These are phyloP conservation scores for Hypsizygus marmoreus DNA, from an alignment of 768 basidiomycete genomes.

Conservation along the genomic window DNA sequence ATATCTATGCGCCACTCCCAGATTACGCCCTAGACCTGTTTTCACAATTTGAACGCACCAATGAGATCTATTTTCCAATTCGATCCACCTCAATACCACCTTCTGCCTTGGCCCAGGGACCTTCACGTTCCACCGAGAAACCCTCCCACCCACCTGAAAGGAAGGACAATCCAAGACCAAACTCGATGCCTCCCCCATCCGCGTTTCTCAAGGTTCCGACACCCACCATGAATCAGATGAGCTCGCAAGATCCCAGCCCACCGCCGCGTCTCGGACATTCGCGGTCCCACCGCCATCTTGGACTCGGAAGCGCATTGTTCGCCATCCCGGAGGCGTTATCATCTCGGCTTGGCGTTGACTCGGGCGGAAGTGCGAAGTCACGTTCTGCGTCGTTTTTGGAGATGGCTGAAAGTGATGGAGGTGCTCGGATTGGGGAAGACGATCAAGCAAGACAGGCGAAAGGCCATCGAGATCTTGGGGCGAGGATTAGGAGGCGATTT, in stretches of 20 bases:
- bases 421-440: background rate
- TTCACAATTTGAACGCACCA: constrained; percentile 16
- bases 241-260: no score
- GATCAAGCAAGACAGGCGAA: background rate
- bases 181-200: constrained; percentile 2
- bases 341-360: constrained; percentile 13
- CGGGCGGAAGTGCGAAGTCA: constrained; percentile 3
- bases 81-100: no score
- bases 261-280: constrained; percentile 2
- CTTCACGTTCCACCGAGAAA: background rate
- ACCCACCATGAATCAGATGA: background rate
- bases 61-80: constrained; percentile 5
- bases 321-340: constrained; percentile 16
- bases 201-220: constrained; percentile 16
- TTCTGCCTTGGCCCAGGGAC: no score
- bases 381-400: constrained; percentile 1
- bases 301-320: constrained; percentile 10
- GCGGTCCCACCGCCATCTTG: constrained; percentile 6
- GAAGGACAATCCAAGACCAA: background rate
- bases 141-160: no score
- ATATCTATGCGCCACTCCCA: constrained; percentile 16
- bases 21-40: constrained; percentile 23
- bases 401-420: background rate
- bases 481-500: constrained; percentile 19
- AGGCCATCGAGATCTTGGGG: constrained; percentile 5